phyloP scores from a whole-genome alignment of 2,329 filamentous ascomycete genomes.

The Monilinia fructigena region DNA sequence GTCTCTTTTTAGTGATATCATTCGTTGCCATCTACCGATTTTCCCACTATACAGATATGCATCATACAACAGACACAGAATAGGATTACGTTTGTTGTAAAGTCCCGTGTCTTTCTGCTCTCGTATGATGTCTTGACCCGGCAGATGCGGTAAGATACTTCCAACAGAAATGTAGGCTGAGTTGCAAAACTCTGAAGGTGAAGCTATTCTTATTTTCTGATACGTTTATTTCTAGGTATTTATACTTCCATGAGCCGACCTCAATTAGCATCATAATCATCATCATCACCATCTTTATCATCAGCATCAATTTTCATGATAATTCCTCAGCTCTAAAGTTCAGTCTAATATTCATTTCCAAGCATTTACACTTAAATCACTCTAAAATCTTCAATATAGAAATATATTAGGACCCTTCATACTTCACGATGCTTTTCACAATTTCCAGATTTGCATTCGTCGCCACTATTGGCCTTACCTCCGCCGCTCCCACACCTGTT shows the following conservation, averaged over 20 bases:
- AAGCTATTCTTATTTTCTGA: not conserved
- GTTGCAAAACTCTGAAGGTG: not conserved
- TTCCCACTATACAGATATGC: not conserved
- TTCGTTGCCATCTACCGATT: not conserved
- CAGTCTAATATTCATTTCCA: not conserved
- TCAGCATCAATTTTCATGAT: not conserved
- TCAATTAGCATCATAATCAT: not conserved
- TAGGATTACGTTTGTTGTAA: not conserved
- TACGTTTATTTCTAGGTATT: slow-evolving; percentile 2
- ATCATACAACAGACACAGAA: not conserved
- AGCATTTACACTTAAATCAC: not conserved
- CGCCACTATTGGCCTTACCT: not conserved
- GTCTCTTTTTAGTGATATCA: not conserved
- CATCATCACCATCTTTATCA: slow-evolving; percentile 2
- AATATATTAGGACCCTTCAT: not conserved
- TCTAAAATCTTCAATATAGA: not conserved
- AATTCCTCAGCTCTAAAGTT: not conserved
- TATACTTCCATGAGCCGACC: not conserved
- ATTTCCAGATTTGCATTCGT: not conserved
- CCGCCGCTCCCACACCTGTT: not conserved
- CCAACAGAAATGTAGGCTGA: slow-evolving; percentile 1
- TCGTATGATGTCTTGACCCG: not conserved
- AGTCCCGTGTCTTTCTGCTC: not conserved
- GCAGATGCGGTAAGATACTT: not conserved
- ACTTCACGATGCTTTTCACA: slow-evolving; percentile 6